phyloP scores from a whole-genome alignment of 2,329 filamentous ascomycete genomes.

The Cadophora malorum region DNA sequence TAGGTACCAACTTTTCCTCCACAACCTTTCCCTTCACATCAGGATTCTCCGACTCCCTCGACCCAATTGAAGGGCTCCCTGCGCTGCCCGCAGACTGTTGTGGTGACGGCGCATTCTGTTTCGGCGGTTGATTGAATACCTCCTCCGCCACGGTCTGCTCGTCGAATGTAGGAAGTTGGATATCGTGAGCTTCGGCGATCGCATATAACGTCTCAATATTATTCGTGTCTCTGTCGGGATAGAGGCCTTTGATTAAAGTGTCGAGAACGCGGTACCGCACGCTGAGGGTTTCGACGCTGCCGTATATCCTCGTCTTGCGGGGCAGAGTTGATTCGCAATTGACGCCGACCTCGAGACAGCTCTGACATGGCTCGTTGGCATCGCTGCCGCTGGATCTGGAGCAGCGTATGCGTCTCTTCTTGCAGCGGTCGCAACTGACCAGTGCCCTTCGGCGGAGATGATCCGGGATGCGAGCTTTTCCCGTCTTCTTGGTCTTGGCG shows the following conservation, averaged over 20 bases:
- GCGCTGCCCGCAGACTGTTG: conserved; percentile 30
- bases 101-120: conserved; percentile 29
- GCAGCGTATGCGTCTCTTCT: conserved; percentile 48
- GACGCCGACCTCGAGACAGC: conserved; percentile 49
- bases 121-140: conserved; percentile 38
- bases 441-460: conserved; percentile 47
- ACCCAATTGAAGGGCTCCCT: conserved; percentile 31
- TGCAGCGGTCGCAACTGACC: conserved; percentile 49
- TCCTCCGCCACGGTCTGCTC: conserved; percentile 38
- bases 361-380: conserved; percentile 46
- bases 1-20: conserved; percentile 41
- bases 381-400: conserved; percentile 40
- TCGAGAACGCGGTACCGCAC: conserved; percentile 52
- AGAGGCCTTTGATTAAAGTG: conserved; percentile 50
- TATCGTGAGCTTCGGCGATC: conserved; percentile 48
- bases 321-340: conserved; percentile 52
- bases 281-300: conserved; percentile 53
- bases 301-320: conserved; percentile 53
- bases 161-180: conserved; percentile 47
- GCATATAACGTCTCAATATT: conserved; percentile 49
- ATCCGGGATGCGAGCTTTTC: conserved; percentile 46
- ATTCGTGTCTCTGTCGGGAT: conserved; percentile 48
- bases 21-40: conserved; percentile 27
- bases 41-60: conserved; percentile 31
- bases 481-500: conserved; percentile 38